Evolutionary conservation across 306 rosid genomes (phyloP), one percentile per base, ranked within the genome.

Genomic region (Ochetophila trinervis): DNA sequence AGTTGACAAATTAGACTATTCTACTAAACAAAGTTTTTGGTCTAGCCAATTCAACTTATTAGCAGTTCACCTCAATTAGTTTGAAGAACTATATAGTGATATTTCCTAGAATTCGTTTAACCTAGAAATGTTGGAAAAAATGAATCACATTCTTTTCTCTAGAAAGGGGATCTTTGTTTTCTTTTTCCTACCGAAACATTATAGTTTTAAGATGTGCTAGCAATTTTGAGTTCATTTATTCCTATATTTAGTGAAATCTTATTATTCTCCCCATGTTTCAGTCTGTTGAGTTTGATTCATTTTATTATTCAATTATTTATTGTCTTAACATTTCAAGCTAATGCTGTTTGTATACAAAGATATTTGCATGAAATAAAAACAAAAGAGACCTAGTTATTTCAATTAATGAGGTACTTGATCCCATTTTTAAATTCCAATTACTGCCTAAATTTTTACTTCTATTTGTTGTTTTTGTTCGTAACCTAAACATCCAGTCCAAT

Each of bases 21-120:
- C 57, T 48, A 65, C 24, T 1, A 50, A n/a, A 40, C 13, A 4
- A 66, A 78, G 42, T 87, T 87, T 88, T 83, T 85, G 75, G 75
- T 78, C 67, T 76, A 69, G 77, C 80, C 70, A 63, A 72, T 78
- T 78, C 74, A 69, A 72, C 71, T 69, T 71, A 9, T 8, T 22
- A 66, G 76, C 68, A 22, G 62, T 55, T 63, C 74, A 59, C 75
- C 48, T 52, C 72, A 35, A 55, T 65, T 72, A 48, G 66, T 66
- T 72, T 37, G 22, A 77, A 71, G 69, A 67, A 73, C 54, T 63
- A 62, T 53, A 66, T 72, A 55, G 55, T 57, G 78, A 68, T 59
- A 73, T 70, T 79, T 72, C 77, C 62, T 18, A 52, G 68, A 69
- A 79, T 74, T 67, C 44, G 42, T 64, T 76, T 63, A 63, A 36